Percentiles rank a stretch among this genome's conserved stretches.
Evolutionary conservation across 805 yeast genomes (phyloP).

Genomic region (Ogataea methanolica): DNA sequence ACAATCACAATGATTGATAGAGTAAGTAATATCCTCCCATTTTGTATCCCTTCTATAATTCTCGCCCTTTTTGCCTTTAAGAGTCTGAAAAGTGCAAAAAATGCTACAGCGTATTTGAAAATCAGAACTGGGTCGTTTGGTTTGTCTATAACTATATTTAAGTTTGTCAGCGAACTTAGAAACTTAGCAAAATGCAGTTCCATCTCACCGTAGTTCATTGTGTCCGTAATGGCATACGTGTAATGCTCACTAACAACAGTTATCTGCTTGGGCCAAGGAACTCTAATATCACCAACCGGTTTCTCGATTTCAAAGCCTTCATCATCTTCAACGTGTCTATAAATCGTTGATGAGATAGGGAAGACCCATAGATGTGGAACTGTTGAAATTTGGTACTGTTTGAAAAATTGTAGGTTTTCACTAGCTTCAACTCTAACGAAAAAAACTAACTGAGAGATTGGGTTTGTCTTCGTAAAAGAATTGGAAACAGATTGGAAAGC

Average conservation of each 20-base stretch:
- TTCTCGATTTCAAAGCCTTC: slow-evolving; percentile 19
- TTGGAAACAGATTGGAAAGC: slow-evolving; percentile 37
- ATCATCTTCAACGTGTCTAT: slow-evolving; percentile 14
- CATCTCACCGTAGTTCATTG: slow-evolving; percentile 29
- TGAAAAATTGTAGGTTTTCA: slow-evolving; percentile 38
- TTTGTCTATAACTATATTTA: slow-evolving; percentile 38
- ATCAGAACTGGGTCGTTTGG: slow-evolving; percentile 41
- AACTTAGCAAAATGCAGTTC: slow-evolving; percentile 50
- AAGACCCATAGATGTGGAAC: slow-evolving; percentile 68
- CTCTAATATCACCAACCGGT: slow-evolving; percentile 10
- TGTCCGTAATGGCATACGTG: slow-evolving; percentile 18
- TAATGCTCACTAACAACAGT: slow-evolving; percentile 23
- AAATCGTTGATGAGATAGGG: slow-evolving; percentile 32
- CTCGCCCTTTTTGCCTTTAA: slow-evolving; percentile 42
- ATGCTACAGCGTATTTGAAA: slow-evolving; percentile 38
- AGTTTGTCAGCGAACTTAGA: slow-evolving; percentile 41
- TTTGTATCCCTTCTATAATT: slow-evolving; percentile 21
- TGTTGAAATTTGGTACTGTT: slow-evolving; percentile 37
- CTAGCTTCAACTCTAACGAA: slow-evolving; percentile 49
- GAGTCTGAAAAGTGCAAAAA: slow-evolving; percentile 40
- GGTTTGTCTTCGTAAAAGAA: slow-evolving; percentile 41
- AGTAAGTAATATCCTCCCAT: slow-evolving; percentile 16
- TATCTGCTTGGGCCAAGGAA: slow-evolving; percentile 11
- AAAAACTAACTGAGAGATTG: slow-evolving; percentile 35
- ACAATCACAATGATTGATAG: slow-evolving; percentile 37